A percentile compares a stretch with the other conserved stretches of the same genome.
Conservation (phyloP, 441 rosid genomes). For the Lepidium campestre region DNA sequence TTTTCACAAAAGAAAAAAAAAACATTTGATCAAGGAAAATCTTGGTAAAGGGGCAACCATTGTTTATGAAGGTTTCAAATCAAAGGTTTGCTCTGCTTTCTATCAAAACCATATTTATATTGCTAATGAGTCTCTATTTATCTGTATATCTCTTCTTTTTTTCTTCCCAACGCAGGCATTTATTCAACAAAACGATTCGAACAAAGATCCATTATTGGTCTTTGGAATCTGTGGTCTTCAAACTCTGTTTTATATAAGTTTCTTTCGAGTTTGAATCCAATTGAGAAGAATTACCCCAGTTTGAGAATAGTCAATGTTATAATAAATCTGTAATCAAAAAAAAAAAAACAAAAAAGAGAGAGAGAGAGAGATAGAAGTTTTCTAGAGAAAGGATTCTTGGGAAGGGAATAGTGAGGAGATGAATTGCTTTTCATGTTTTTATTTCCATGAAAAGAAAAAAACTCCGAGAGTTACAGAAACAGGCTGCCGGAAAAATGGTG, state of each 20-base stretch:
- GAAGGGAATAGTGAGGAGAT: conserved; percentile 30
- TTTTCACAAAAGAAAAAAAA: not conserved
- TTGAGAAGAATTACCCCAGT: not conserved
- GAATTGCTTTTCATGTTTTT: conserved; percentile 77
- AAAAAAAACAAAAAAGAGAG: not conserved
- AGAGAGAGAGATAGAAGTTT: not conserved
- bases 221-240: not conserved
- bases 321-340: not conserved
- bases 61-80: conserved; percentile 1
- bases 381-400: not conserved
- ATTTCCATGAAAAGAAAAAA: conserved; percentile 42
- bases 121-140: not conserved
- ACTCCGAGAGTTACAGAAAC: conserved; percentile 23
- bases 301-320: not conserved
- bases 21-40: not conserved
- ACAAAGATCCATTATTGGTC: conserved; percentile 7
- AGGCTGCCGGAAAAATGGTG: conserved; percentile 28
- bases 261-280: not conserved
- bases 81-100: conserved; percentile 17
- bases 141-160: not conserved
- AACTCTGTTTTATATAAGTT: conserved; percentile 1
- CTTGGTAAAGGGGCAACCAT: conserved; percentile 18
- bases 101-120: not conserved
- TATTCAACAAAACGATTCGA: not conserved
- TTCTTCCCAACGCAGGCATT: conserved; percentile 10